A percentile compares a stretch with the other conserved stretches of the same genome.
phyloP scores from a whole-genome alignment of 441 rosid genomes.

The Jatropha podagrica region DNA sequence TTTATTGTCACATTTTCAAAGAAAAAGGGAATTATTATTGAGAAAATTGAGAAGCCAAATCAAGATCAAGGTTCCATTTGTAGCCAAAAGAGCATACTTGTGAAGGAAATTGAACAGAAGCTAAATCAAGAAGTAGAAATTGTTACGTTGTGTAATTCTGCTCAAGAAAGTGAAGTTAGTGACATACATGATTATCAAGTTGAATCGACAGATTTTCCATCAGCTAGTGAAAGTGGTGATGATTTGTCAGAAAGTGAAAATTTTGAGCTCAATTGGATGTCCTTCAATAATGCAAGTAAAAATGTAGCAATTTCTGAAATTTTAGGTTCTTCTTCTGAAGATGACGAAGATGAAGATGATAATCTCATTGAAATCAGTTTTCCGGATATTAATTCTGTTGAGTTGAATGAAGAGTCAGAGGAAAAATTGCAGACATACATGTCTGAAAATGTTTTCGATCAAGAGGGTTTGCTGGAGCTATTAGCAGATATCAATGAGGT shows the following conservation, averaged over 20 bases:
- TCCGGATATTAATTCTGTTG: slow-evolving; percentile 31
- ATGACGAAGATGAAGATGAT: slow-evolving; percentile 55
- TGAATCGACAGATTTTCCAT: slow-evolving; percentile 33
- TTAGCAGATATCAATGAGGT: slow-evolving; percentile 47
- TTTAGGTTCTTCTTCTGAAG: slow-evolving; percentile 29
- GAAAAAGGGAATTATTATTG: slow-evolving; percentile 14
- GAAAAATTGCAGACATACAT: slow-evolving; percentile 28
- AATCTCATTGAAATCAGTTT: slow-evolving; percentile 67
- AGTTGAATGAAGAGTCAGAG: slow-evolving; percentile 27
- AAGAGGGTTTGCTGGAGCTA: slow-evolving; percentile 37
- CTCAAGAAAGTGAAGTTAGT: slow-evolving; percentile 24
- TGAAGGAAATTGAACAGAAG: slow-evolving; percentile 26
- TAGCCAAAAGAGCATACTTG: slow-evolving; percentile 2
- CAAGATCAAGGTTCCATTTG: slow-evolving; percentile 26
- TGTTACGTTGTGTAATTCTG: slow-evolving; percentile 13
- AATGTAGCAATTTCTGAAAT: slow-evolving; percentile 29
- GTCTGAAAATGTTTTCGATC: slow-evolving; percentile 31
- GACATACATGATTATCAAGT: slow-evolving; percentile 29
- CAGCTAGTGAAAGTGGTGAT: slow-evolving; percentile 40
- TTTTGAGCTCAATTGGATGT: slow-evolving; percentile 38
- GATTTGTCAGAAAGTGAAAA: slow-evolving; percentile 29
- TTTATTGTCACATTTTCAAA: slow-evolving; percentile 29
- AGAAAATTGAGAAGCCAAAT: slow-evolving; percentile 10
- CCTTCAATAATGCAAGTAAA: slow-evolving; percentile 21
- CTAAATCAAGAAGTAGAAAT: slow-evolving; percentile 15